Evolutionary conservation across 2,329 filamentous ascomycete species (phyloP), one percentile per base, ranked within the genome.

Genomic region (Magnaporthiopsis poae): DNA sequence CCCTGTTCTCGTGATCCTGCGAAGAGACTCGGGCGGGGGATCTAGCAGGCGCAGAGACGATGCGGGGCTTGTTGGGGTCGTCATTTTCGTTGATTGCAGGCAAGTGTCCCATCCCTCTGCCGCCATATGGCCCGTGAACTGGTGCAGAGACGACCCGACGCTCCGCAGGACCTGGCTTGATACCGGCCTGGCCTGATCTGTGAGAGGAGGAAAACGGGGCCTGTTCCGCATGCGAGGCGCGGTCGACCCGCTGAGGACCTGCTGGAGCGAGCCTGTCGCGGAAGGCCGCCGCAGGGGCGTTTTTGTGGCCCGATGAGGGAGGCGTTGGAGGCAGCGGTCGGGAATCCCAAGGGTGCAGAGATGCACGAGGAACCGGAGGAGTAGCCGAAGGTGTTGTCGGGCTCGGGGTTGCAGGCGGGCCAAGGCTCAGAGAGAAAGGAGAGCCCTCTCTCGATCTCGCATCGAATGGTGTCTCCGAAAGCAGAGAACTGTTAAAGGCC

Each of bases 401-500:
- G 63, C 33, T 65, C 65, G 62, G 60, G 67, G 8, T 66, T 65
- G 35, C 25, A 67, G 75, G 72, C 3, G 73, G 74, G 5, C 76
- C 78, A 2, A 81, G 72, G 3, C 75, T 77, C 33, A 82, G 74
- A 1, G 80, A 80, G 67, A 82, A 78, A 0, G 80, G 79, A 4
- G 77, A 80, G 2, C 76, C 74, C 66, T 78, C 75, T 35, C 75
- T 74, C 61, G 67, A 69, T n/a, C 68, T 67, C 3, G 67, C 67
- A 12, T 68, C 68, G 35, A 65, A 33, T 52, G 65, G 18, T 12
- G 67, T 39, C 8, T 65, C 68, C 0, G 73, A 71, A 39, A 84
- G 76, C 13, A 85, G 71, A 12, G 81, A 83, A 71, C 89, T 87
- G 73, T 91, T 93, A 79, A 98, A 97, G 1, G 93, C 93, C 72